Evolutionary conservation across 2,329 filamentous ascomycete genomes (phyloP).

Genomic region (Rhinocladiella similis): DNA sequence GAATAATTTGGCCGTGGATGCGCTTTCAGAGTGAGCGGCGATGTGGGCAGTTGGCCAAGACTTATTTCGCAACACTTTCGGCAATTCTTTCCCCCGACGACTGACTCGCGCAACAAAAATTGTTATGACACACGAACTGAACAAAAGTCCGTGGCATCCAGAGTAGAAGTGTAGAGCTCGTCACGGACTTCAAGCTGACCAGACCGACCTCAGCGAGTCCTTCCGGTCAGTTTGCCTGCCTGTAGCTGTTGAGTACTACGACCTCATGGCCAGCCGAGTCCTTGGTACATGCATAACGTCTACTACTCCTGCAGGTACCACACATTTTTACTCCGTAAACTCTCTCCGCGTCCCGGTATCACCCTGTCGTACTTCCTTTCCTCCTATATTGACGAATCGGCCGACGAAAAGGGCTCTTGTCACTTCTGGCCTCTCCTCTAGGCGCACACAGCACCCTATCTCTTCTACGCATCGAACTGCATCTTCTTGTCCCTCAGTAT

Average conservation of each 20-base stretch:
- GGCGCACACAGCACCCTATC: not conserved
- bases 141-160: slow-evolving; percentile 12
- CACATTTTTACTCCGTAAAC: slow-evolving; percentile 15
- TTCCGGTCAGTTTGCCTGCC: slow-evolving; percentile 1
- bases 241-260: slow-evolving; percentile 9
- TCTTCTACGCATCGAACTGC: not conserved
- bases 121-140: not conserved
- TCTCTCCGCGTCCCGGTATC: slow-evolving; percentile 16
- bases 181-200: slow-evolving; percentile 6
- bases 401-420: slow-evolving; percentile 4
- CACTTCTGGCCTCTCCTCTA: not conserved
- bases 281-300: slow-evolving; percentile 9
- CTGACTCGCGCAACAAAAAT: slow-evolving; percentile 12
- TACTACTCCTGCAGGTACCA: slow-evolving; percentile 12
- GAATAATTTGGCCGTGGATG: not conserved
- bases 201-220: slow-evolving; percentile 6
- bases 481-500: slow-evolving; percentile 29
- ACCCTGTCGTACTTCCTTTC: slow-evolving; percentile 10
- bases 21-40: not conserved
- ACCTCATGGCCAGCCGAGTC: slow-evolving; percentile 24
- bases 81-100: not conserved
- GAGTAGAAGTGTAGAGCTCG: not conserved
- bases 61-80: not conserved
- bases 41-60: slow-evolving; percentile 18
- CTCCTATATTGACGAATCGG: not conserved